phyloP scores from a whole-genome alignment of 106 monocot species.

The Acanthochlamys bracteata region DNA sequence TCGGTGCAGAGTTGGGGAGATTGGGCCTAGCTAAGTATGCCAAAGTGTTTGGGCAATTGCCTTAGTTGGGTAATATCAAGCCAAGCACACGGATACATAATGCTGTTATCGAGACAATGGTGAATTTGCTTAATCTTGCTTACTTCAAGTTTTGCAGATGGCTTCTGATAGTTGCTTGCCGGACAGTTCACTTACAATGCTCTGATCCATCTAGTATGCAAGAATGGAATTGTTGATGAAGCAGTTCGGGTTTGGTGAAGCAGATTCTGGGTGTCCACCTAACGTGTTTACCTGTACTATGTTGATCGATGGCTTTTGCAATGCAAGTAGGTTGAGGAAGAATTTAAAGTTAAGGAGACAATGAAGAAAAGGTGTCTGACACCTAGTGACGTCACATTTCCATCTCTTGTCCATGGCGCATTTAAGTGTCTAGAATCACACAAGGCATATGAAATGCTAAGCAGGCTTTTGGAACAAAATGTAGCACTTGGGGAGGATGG shows the following conservation, averaged over 20 bases:
- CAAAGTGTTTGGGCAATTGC: slow-evolving; percentile 68
- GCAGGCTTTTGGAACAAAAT: slow-evolving; percentile 27
- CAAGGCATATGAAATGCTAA: slow-evolving; percentile 41
- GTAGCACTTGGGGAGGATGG: slow-evolving; percentile 16
- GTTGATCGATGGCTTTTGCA: slow-evolving; percentile 85
- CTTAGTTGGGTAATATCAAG: slow-evolving; percentile 42
- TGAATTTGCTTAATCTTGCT: slow-evolving; percentile 71
- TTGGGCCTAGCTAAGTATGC: slow-evolving; percentile 75
- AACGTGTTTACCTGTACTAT: slow-evolving; percentile 92
- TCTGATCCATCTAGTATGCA: slow-evolving; percentile 86
- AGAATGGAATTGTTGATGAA: slow-evolving; percentile 68
- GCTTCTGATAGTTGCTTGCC: slow-evolving; percentile 62
- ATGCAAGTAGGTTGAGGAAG: slow-evolving; percentile 58
- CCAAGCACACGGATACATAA: slow-evolving; percentile 67
- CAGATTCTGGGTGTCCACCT: slow-evolving; percentile 35
- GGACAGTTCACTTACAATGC: slow-evolving; percentile 85
- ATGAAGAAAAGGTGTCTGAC: slow-evolving; percentile 56
- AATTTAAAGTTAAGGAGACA: slow-evolving; percentile 37
- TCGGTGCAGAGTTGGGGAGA: slow-evolving; percentile 68
- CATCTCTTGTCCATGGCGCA: slow-evolving; percentile 66
- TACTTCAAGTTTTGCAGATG: slow-evolving; percentile 95
- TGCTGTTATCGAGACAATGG: slow-evolving; percentile 65
- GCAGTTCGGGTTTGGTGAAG: slow-evolving; percentile 56
- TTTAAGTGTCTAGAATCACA: slow-evolving; percentile 39
- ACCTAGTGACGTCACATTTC: slow-evolving; percentile 64